Evolutionary conservation across 2,329 filamentous ascomycete genomes (phyloP), one percentile per base, ranked within the genome.

Genomic region (Hypomyces perniciosus): DNA sequence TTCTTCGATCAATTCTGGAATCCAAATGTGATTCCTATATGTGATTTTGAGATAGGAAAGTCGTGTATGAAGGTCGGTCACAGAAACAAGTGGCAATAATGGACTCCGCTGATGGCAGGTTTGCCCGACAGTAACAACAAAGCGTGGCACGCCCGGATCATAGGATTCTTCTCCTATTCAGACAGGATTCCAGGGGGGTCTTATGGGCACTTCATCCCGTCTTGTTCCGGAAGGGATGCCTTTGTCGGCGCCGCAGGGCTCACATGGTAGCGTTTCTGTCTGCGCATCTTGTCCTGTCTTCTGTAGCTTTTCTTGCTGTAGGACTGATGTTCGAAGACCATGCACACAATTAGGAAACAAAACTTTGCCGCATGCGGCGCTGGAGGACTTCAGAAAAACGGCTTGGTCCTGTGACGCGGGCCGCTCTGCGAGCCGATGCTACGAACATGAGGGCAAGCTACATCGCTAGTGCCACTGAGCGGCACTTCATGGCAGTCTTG

Each of bases 301-400:
- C 33, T 20, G 12, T 26, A 27, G 28, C 42, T 34, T 33, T n/a
- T 33, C 8, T 12, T 10, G 20, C 8, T 12, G 43, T 31, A 44
- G 5, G 30, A 45, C 53, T 53, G 50, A 50, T 57, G 37, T 52
- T 58, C 54, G 55, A 57, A 54, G 57, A 53, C 55, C 57, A 60
- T 52, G 52, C 38, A 57, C 57, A 57, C n/a, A n/a, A n/a, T n/a
- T 59, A 59, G 61, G 61, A 57, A 61, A 57, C 61, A 60, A 54
- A 50, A 35, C 50, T 47, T 44, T 56, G 38, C 51, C 52, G 54
- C 53, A 56, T 58, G 39, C 52, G 55, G 52, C 41, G 31, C 58
- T 53, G 57, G 61, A 57, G 54, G 47, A 44, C n/a, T 53, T 45
- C 43, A 38, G 49, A 53, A n/a, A 37, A 34, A 45, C 28, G 33